Evolutionary conservation across 306 rosid species (phyloP).

Genomic region (Castanea crenata): DNA sequence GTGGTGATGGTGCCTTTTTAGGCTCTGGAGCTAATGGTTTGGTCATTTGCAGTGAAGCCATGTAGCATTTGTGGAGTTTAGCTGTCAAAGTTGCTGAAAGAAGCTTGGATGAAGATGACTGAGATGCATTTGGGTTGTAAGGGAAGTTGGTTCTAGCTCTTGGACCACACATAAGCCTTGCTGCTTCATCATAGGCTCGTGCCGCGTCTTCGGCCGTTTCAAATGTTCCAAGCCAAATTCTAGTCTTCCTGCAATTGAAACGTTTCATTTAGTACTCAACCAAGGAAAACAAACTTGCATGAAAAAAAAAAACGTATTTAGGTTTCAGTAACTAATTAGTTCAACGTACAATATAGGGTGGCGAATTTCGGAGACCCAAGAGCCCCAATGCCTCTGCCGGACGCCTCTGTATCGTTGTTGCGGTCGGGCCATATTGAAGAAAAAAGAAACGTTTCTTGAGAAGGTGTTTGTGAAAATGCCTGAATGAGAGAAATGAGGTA

Average conservation of each 20-base stretch:
- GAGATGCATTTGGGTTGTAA: slow-evolving; percentile 67
- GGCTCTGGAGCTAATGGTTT: slow-evolving; percentile 45
- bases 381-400: slow-evolving; percentile 99
- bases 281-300: slow-evolving; percentile 9
- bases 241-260: slow-evolving; percentile 68
- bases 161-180: slow-evolving; percentile 86
- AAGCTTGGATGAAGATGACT: slow-evolving; percentile 75
- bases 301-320: not conserved
- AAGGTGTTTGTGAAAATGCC: slow-evolving; percentile 41
- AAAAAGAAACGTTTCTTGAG: slow-evolving; percentile 23
- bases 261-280: slow-evolving; percentile 3
- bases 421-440: slow-evolving; percentile 74
- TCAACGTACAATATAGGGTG: slow-evolving; percentile 83
- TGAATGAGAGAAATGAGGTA: not conserved
- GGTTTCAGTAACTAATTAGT: not conserved
- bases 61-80: slow-evolving; percentile 76
- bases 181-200: slow-evolving; percentile 89
- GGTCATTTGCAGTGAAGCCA: slow-evolving; percentile 85
- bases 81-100: slow-evolving; percentile 88
- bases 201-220: slow-evolving; percentile 98
- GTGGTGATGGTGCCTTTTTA: slow-evolving; percentile 29
- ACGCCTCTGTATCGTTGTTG: slow-evolving; percentile 95
- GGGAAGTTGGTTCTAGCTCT: slow-evolving; percentile 92
- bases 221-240: slow-evolving; percentile 95
- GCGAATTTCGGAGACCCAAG: slow-evolving; percentile 99